These are phyloP conservation scores for Nemania sp. DNA, from an alignment of 2,329 filamentous ascomycete genomes.

Conservation along the genomic window DNA sequence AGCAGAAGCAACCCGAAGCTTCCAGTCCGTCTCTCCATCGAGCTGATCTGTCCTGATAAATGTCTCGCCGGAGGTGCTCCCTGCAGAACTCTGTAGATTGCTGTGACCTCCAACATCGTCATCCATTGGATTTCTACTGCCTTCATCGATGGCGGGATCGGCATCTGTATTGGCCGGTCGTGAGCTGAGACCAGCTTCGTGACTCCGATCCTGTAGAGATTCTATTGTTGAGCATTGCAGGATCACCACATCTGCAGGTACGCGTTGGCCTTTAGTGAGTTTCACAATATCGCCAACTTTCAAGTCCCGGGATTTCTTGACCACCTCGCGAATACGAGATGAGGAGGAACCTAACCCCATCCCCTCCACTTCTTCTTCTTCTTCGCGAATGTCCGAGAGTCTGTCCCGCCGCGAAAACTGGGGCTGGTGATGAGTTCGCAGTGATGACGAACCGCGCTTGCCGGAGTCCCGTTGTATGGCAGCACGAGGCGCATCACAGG, in stretches of 20 bases:
- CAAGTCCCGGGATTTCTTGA: slow-evolving; percentile 82
- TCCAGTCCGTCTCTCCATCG: slow-evolving; percentile 98
- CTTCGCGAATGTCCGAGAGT: slow-evolving; percentile 69
- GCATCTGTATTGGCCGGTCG: slow-evolving; percentile 46
- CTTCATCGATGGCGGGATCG: slow-evolving; percentile 26
- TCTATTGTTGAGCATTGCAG: slow-evolving; percentile 77
- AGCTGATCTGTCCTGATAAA: slow-evolving; percentile 98
- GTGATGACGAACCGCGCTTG: slow-evolving; percentile 52
- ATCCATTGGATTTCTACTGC: slow-evolving; percentile 43
- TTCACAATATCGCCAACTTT: slow-evolving; percentile 96
- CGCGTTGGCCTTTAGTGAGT: slow-evolving; percentile 85
- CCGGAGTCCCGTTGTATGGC: slow-evolving; percentile 42
- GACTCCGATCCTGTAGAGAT: slow-evolving; percentile 37
- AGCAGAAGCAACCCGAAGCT: slow-evolving; percentile 83
- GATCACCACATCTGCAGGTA: slow-evolving; percentile 93
- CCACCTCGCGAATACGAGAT: slow-evolving; percentile 64
- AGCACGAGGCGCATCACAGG: slow-evolving; percentile 59
- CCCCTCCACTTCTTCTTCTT: slow-evolving; percentile 60
- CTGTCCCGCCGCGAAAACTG: slow-evolving; percentile 45
- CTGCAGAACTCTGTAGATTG: slow-evolving; percentile 39
- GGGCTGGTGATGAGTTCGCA: slow-evolving; percentile 45
- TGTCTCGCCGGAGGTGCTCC: slow-evolving; percentile 72
- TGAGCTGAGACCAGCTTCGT: slow-evolving; percentile 43
- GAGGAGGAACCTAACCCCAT: slow-evolving; percentile 48
- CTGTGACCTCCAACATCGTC: slow-evolving; percentile 38